Conservation (phyloP, 345 rosid genomes). For the Turritis glabra region DNA sequence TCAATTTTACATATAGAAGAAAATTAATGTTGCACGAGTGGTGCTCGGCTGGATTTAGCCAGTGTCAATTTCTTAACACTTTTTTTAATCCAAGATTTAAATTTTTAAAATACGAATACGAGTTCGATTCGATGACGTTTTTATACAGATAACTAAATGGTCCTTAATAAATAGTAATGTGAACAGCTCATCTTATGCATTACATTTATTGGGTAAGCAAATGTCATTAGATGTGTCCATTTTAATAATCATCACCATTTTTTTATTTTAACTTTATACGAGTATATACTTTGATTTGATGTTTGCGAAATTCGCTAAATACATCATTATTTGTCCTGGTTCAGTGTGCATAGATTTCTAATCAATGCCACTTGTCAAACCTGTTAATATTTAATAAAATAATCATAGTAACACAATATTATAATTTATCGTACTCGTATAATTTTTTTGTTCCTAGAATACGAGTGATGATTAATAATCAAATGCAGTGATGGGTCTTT, state of each 20-base stretch:
- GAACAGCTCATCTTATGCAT: conserved; percentile 34
- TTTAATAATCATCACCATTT: conserved; percentile 7
- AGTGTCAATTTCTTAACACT: conserved; percentile 7
- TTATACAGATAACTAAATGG: neutral
- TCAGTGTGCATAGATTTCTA: conserved; percentile 33
- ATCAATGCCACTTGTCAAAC: conserved; percentile 16
- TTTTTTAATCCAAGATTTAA: neutral
- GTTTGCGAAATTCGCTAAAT: conserved; percentile 13
- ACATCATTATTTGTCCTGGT: conserved; percentile 31
- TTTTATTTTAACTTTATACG: neutral
- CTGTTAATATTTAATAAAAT: neutral
- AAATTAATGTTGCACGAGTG: conserved; percentile 65
- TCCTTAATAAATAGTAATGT: conserved; percentile 5
- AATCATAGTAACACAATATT: neutral
- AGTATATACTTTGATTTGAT: conserved; percentile 9
- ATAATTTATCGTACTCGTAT: conserved; percentile 10
- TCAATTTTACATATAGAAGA: conserved; percentile 25
- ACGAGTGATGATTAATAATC: conserved; percentile 30
- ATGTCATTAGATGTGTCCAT: conserved; percentile 29
- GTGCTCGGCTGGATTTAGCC: conserved; percentile 44
- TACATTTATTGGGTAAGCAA: conserved; percentile 34
- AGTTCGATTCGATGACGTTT: conserved; percentile 29
- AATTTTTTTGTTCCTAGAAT: conserved; percentile 21
- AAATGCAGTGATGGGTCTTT: conserved; percentile 30
- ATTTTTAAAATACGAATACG: neutral